phyloP scores from a whole-genome alignment of 345 rosid species.

The Eucalyptus erythrocorys region DNA sequence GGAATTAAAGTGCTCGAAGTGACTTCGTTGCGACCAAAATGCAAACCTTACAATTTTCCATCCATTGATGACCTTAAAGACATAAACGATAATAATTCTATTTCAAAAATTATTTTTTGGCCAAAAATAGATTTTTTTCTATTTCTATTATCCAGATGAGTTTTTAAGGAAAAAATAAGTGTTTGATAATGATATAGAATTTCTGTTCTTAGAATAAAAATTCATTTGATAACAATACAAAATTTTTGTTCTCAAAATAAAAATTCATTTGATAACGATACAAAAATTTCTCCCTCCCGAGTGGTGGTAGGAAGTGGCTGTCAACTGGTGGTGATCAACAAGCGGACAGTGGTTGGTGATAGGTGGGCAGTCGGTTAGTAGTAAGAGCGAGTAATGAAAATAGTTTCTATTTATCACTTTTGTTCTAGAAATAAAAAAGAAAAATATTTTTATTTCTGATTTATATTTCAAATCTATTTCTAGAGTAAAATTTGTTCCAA shows the following conservation, averaged over 20 bases:
- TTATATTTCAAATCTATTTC: too few species aligned
- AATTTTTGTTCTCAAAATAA: rapidly evolving
- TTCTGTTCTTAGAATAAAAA: too few species aligned
- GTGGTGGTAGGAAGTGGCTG: rapidly evolving
- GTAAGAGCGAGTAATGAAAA: too few species aligned
- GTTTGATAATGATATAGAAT: rapidly evolving
- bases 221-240: too few species aligned
- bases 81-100: rapidly evolving
- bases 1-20: not conserved
- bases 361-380: rapidly evolving
- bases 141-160: rapidly evolving
- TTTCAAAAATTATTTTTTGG: too few species aligned
- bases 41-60: not conserved
- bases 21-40: not conserved
- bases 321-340: rapidly evolving
- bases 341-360: too few species aligned
- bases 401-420: too few species aligned
- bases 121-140: too few species aligned
- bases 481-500: rapidly evolving
- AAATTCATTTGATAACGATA: rapidly evolving
- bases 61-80: not conserved
- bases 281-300: rapidly evolving
- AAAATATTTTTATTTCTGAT: too few species aligned
- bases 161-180: rapidly evolving
- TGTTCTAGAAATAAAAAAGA: too few species aligned